phyloP scores from a whole-genome alignment of 148 eudicot species.

The Chenopodium formosanum region DNA sequence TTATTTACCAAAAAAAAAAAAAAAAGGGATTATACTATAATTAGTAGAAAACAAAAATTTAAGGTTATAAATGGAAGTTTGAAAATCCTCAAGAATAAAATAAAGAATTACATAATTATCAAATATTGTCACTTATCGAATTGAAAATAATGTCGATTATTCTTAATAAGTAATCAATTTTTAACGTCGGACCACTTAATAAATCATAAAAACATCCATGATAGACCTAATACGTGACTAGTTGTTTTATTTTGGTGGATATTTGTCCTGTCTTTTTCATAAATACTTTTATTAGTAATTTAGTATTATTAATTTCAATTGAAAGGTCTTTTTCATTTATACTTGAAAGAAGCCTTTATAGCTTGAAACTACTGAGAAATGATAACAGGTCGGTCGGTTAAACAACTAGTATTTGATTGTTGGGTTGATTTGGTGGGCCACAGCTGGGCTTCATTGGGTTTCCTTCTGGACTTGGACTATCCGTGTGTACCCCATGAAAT shows the following conservation, averaged over 20 bases:
- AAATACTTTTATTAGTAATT: not conserved
- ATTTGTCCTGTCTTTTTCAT: not conserved
- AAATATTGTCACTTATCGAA: no score
- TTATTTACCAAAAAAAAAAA: no score
- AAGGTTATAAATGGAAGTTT: not conserved
- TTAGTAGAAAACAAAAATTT: no score
- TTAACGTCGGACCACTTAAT: not conserved
- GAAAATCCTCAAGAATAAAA: not conserved
- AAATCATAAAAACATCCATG: not conserved
- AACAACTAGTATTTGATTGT: not conserved
- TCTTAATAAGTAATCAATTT: not conserved
- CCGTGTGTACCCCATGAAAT: constrained; percentile 23
- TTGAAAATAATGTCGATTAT: not conserved
- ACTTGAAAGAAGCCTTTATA: not conserved
- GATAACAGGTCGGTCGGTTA: not conserved
- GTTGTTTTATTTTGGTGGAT: not conserved
- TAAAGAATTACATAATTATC: not conserved
- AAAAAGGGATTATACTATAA: no score
- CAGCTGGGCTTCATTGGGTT: not conserved
- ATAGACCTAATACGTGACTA: not conserved
- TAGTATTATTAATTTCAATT: not conserved
- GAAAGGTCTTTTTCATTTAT: not conserved
- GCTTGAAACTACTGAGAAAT: not conserved
- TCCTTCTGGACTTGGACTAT: constrained; percentile 13
- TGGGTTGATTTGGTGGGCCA: constrained; percentile 17